Evolutionary conservation across 345 rosid species (phyloP), one percentile per base, ranked within the genome.

Genomic region (Populus nigra): DNA sequence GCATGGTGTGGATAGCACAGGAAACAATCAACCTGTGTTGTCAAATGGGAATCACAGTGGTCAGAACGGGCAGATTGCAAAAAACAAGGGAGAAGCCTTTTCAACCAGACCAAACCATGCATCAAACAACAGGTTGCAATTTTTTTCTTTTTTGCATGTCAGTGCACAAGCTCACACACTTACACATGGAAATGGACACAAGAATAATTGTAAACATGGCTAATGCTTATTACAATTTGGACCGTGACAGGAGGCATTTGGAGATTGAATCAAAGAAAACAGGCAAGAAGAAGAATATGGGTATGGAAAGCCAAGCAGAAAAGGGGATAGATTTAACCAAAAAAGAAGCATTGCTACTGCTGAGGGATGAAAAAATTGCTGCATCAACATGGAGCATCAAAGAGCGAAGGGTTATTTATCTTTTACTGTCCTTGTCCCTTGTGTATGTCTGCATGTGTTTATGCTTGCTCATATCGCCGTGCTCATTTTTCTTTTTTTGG

Each of bases 391-490:
- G 69, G 84, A 90, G 88, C 84, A 89, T 82, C 76, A 89, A 90
- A 80, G 91, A 93, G 73, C 92, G 89, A 81, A 88, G 96, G 94
- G 99, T 96, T 76, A 62, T 61, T 76, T 76, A 80, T 50, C 70
- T 73, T 86, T 78, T 45, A 53, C 62, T 55, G 27, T 8, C 38
- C 76, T 68, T 76, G 17, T 33, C 76, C 73, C 35, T 76, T 10
- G 8, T 36, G 57, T 16, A 71, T 9, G 16, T 75, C 43, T 73
- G 59, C 55, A 39, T 79, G 20, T 78, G 55, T 82, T 41, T 75
- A 18, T 50, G 5, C 79, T 43, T 63, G 13, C 61, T 17, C n/a
- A 1, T 33, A 4, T 69, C 17, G 23, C 20, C 41, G n/a, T 7
- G 62, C 53, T 16, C 16, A 69, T 79, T 68, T 12, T 59, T 69